phyloP scores from a whole-genome alignment of 116 monocot genomes.

The Zostera marina region DNA sequence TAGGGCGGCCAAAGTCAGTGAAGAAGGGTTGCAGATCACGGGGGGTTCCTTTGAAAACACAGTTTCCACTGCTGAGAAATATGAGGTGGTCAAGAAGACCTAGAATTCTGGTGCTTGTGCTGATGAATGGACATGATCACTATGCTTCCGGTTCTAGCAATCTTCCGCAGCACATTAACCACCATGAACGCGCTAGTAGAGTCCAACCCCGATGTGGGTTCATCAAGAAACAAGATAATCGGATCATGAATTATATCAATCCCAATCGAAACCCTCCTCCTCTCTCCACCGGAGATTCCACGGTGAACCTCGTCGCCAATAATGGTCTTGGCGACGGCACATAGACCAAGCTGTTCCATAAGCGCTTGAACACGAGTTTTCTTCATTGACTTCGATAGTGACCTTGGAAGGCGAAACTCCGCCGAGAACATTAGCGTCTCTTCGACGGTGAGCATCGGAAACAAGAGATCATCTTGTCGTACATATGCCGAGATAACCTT shows the following conservation, averaged over 20 bases:
- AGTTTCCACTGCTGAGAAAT: conserved; percentile 59
- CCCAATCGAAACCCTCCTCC: conserved; percentile 66
- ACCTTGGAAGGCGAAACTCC: conserved; percentile 66
- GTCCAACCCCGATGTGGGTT: conserved; percentile 83
- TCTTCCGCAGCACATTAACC: conserved; percentile 49
- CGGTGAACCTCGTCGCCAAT: conserved; percentile 78
- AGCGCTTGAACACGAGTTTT: conserved; percentile 44
- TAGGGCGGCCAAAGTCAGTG: conserved; percentile 46
- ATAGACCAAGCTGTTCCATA: conserved; percentile 79
- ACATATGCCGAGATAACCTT: conserved; percentile 74
- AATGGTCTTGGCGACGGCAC: conserved; percentile 42
- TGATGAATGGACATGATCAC: conserved; percentile 73
- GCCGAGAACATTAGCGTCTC: conserved; percentile 75
- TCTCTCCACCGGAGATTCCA: conserved; percentile 76
- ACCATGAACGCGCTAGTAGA: conserved; percentile 76
- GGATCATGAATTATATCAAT: conserved; percentile 81
- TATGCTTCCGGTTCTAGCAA: conserved; percentile 66
- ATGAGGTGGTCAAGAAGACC: conserved; percentile 58
- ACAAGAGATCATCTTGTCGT: conserved; percentile 76
- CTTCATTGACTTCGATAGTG: conserved; percentile 41
- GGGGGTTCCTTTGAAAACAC: conserved; percentile 51
- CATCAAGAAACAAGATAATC: conserved; percentile 74
- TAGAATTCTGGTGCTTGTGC: conserved; percentile 64
- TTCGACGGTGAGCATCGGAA: conserved; percentile 82
- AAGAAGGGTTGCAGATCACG: conserved; percentile 29